Evolutionary conservation across 2,329 filamentous ascomycete genomes (phyloP).

Genomic region (Aspergillus sp.): DNA sequence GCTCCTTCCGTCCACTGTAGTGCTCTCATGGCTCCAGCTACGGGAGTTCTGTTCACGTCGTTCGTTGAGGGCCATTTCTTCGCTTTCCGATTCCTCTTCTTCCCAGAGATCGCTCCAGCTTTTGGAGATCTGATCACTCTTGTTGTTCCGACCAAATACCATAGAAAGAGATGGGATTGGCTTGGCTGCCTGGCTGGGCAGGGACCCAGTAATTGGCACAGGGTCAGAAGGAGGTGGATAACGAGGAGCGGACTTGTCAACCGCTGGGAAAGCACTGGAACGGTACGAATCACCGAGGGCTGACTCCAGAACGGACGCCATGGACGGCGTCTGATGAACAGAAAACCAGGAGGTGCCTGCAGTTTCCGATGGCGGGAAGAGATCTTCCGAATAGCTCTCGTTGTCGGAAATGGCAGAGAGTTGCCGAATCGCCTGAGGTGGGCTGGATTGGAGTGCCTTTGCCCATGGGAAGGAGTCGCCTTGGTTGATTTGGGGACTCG

Average conservation of each 20-base stretch:
- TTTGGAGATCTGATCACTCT: conserved; percentile 82
- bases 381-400: conserved; percentile 76
- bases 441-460: conserved; percentile 78
- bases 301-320: conserved; percentile 82
- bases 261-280: conserved; percentile 58
- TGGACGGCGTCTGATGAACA: conserved; percentile 71
- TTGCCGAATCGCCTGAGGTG: conserved; percentile 71
- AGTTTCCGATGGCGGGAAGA: conserved; percentile 75
- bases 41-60: conserved; percentile 65
- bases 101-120: conserved; percentile 99
- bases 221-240: conserved; percentile 56
- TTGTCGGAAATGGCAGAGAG: conserved; percentile 81
- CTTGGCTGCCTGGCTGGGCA: conserved; percentile 62
- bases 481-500: conserved; percentile 76
- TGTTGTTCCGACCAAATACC: conserved; percentile 71
- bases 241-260: conserved; percentile 39
- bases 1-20: conserved; percentile 49
- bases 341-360: conserved; percentile 73
- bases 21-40: conserved; percentile 77
- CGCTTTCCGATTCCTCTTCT: conserved; percentile 68
- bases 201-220: conserved; percentile 75
- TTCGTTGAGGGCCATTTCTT: conserved; percentile 61
- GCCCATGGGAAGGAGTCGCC: conserved; percentile 90
- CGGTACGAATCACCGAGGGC: conserved; percentile 78
- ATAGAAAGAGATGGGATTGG: conserved; percentile 70